A percentile compares a stretch with the other conserved stretches of the same genome.
These are phyloP conservation scores for Barbatosphaeria neglecta DNA, from an alignment of 495 filamentous ascomycete species.

Conservation along the genomic window DNA sequence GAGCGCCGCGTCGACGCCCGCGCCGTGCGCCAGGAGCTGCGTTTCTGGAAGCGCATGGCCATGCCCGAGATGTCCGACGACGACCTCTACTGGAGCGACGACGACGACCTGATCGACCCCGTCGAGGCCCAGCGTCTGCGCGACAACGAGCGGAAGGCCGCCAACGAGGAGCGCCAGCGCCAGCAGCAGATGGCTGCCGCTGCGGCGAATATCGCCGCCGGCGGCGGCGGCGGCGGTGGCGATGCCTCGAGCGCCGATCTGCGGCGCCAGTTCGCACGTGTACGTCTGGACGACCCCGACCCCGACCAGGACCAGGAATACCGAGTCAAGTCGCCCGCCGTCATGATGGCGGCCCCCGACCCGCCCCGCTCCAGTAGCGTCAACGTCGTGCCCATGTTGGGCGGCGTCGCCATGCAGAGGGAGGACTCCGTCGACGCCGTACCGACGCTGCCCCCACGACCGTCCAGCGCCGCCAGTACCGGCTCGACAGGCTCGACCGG, in stretches of 20 bases:
- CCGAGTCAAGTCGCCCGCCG: not conserved
- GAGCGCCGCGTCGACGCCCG: slow-evolving; percentile 32
- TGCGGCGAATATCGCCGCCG: slow-evolving; percentile 1
- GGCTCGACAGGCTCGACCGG: too few relatives aligned
- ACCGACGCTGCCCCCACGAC: slow-evolving; percentile 26
- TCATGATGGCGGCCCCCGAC: not conserved
- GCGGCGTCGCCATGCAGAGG: slow-evolving; percentile 35
- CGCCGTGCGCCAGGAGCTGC: slow-evolving; percentile 32
- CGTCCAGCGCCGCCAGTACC: slow-evolving; percentile 27
- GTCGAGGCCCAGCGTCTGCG: slow-evolving; percentile 36
- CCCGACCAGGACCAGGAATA: too few relatives aligned
- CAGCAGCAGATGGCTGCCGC: not conserved
- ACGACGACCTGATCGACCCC: slow-evolving; percentile 42
- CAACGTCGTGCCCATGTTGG: slow-evolving; percentile 12
- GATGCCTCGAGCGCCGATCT: not conserved
- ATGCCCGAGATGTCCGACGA: slow-evolving; percentile 38
- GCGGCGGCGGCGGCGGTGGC: not conserved
- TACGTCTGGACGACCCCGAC: too few relatives aligned
- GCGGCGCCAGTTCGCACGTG: too few relatives aligned
- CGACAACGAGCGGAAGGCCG: slow-evolving; percentile 22
- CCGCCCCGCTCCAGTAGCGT: slow-evolving; percentile 6
- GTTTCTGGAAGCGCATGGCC: slow-evolving; percentile 46
- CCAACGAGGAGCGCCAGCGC: slow-evolving; percentile 20
- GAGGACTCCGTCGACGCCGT: slow-evolving; percentile 16
- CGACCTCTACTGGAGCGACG: slow-evolving; percentile 41